These are phyloP conservation scores for Cryoendolithus antarcticus DNA, from an alignment of 2,329 filamentous ascomycete genomes.

Conservation along the genomic window DNA sequence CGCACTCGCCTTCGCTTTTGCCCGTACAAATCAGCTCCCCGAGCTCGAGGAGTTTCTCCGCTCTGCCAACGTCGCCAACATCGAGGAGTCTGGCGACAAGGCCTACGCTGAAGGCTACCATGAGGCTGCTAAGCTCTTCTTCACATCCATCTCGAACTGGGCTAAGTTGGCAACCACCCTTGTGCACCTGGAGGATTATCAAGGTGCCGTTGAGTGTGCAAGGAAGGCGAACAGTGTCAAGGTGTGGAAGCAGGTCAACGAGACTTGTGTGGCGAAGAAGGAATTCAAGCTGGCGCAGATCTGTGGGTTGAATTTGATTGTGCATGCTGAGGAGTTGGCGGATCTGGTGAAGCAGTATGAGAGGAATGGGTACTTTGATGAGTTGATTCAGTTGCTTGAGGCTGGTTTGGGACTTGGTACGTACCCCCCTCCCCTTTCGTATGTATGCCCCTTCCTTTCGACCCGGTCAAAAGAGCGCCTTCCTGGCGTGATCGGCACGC, in stretches of 20 bases:
- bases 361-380: slow-evolving; percentile 93
- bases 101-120: slow-evolving; percentile 89
- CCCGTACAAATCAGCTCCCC: slow-evolving; percentile 76
- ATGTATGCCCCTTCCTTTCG: no score
- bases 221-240: slow-evolving; percentile 98
- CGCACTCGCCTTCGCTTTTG: slow-evolving; percentile 83
- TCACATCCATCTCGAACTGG: slow-evolving; percentile 97
- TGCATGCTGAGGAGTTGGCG: slow-evolving; percentile 90
- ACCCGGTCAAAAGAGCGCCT: no score
- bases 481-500: no score
- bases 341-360: slow-evolving; percentile 95
- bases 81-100: slow-evolving; percentile 96
- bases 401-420: no score
- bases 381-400: slow-evolving; percentile 87
- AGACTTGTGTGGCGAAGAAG: slow-evolving; percentile 92
- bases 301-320: slow-evolving; percentile 93
- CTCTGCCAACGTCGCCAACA: slow-evolving; percentile 83
- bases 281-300: slow-evolving; percentile 98
- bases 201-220: slow-evolving; percentile 92
- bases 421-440: no score
- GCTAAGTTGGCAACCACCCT: slow-evolving; percentile 95
- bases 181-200: slow-evolving; percentile 94
- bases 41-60: slow-evolving; percentile 96
- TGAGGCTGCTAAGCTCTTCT: slow-evolving; percentile 98
- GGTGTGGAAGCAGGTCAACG: slow-evolving; percentile 98